Evolutionary conservation across 2,329 filamentous ascomycete species (phyloP), one percentile per base, ranked within the genome.

Genomic region (Cercospora sojina): DNA sequence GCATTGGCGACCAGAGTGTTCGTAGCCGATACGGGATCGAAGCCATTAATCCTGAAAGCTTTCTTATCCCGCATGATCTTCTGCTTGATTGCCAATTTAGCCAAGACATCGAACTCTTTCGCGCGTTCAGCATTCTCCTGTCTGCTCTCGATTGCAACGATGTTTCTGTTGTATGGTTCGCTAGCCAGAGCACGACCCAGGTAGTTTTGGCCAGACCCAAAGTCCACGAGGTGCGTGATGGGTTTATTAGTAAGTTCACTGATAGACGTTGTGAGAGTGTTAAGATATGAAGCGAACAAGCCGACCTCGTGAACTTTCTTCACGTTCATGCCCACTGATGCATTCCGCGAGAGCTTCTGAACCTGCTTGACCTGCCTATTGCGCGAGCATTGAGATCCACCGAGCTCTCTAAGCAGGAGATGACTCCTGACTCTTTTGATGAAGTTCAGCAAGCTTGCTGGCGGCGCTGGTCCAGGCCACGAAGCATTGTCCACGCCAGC

Each of bases 191-290:
- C 91, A 55, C 95, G 86, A 0, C 95, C 94, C 3, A 99, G 87
- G 75, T 99, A 99, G 76, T 97, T 98, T 78, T 98, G 94, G 0
- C 95, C 95, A 62, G 93, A 97, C 29, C 95, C 95, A 78, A 98
- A 97, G 79, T 99, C 95, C 58, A 98, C 90, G 66, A 97, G 88
- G 80, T 98, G 93, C 0, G 92, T 91, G 67, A 97, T 88, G 8
- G 69, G 57, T 64, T 79, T 72, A 63, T 77, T 75, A 13, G 84
- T 79, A 57, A 83, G 79, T 0, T 83, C 81, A 27, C 72, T 65
- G 27, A 89, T 85, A 1, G 86, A 80, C 1, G 81, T 76, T 3
- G 86, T 84, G 25, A 97, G 84, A 29, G 86, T 84, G 62, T 92
- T 86, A 61, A 98, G 87, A 74, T 94, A 98, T 69, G 86, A 86